Evolutionary conservation across 2,329 filamentous ascomycete species (phyloP), one percentile per base, ranked within the genome.

Genomic region (Ophiostoma angusticollis): DNA sequence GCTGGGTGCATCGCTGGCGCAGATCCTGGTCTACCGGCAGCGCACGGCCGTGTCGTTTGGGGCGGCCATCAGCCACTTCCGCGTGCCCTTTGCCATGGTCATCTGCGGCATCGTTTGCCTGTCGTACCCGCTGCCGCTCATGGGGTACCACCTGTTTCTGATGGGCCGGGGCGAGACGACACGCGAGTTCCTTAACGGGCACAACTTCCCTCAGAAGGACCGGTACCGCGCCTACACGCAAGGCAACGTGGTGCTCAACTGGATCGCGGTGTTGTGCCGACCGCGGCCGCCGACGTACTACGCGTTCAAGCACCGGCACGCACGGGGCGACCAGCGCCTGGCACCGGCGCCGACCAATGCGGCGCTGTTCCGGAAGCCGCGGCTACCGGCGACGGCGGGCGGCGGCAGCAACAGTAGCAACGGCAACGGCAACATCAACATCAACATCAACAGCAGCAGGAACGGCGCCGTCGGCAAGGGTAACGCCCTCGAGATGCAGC

Each of bases 91-190:
- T 56, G 86, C 85, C 37, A 82, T 96, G 73, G 73, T 86, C 48
- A 77, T 96, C 37, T 91, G 93, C 54, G 81, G 79, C 8, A 61
- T 85, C 32, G 47, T 98, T 29, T 75, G 70, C 1, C 72, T 80
- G 29, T 68, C 79, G 6, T 98, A 98, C 57, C 89, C 89, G 1
- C 73, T 79, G 29, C 84, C 85, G 31, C 65, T 98, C 6, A 84
- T 78, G 65, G 72, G 74, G 17, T 98, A 98, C 57, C 91, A 98
- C 60, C 56, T 96, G 33, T 95, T 93, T 62, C 69, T 98, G 31
- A 85, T 93, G 63, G 81, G 77, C 6, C 72, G 89, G 23, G 91
- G 89, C 35, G 89, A 98, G 64, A 98, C 89, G 0, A 98, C 91
- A 1, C 72, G 91, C 49, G 91, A 98, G 60, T 95, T 94, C 57